phyloP scores from a whole-genome alignment of 2,329 filamentous ascomycete species.

The Gyromitra esculenta region DNA sequence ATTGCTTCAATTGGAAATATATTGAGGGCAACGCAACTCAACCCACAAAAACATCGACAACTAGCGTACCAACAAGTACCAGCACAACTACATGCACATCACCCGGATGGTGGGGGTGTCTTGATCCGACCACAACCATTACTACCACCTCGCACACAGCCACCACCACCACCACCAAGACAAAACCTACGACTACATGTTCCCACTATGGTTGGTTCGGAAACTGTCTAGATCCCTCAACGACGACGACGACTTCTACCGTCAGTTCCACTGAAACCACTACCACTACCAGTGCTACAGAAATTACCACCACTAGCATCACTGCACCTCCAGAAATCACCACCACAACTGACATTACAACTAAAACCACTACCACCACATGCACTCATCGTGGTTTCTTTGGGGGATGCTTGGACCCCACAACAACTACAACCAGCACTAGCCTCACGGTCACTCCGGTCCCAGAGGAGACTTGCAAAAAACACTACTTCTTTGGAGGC shows the following conservation, averaged over 20 bases:
- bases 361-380: constrained; percentile 43
- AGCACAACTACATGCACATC: constrained; percentile 58
- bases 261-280: constrained; percentile 56
- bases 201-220: constrained; percentile 57
- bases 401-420: constrained; percentile 56
- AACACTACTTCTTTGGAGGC: constrained; percentile 35
- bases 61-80: constrained; percentile 61
- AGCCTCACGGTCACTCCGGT: constrained; percentile 25
- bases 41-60: constrained; percentile 71
- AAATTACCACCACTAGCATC: constrained; percentile 56
- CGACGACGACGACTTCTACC: constrained; percentile 42
- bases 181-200: constrained; percentile 54
- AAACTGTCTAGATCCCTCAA: constrained; percentile 55
- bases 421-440: constrained; percentile 29
- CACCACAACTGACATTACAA: constrained; percentile 55
- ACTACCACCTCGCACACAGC: constrained; percentile 40
- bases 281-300: constrained; percentile 56
- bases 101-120: constrained; percentile 57
- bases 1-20: constrained; percentile 94
- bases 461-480: constrained; percentile 40
- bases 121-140: constrained; percentile 55
- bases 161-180: constrained; percentile 52
- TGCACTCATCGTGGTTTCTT: constrained; percentile 56
- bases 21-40: constrained; percentile 88
- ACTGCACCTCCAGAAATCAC: constrained; percentile 55